Base-by-base conservation (phyloP, 352 stramenopile species). In the Peronospora farinosa region DNA sequence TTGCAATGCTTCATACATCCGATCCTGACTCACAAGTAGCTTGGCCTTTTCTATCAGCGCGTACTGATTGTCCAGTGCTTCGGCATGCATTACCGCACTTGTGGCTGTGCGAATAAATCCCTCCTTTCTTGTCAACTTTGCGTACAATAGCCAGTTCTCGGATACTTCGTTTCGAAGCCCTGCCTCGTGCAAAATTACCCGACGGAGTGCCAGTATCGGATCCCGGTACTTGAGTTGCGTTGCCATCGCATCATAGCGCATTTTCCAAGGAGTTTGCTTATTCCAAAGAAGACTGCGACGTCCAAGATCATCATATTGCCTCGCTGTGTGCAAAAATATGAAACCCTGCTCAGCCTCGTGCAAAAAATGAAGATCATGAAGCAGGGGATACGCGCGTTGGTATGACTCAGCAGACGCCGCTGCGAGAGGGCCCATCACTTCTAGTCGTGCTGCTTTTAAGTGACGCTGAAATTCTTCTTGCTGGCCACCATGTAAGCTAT, bases 1-100 rank as follows among this genome's bases (percentile, higher is more conserved):
- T 54, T 92, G 84, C 23, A 95, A 65, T 0, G 84, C 84, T 47
- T 92, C 78, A 56, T 92, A 85, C 67, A 92, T 77, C n/a, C 76
- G 70, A 13, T 89, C 80, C 57, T 91, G 81, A 19, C 74, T 71
- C 31, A 91, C 78, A 28, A 95, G 65, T 7, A 92, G 52, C 50
- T 92, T 92, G 3, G 84, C 84, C 51, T 86, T 84, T 58, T 93
- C 81, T 15, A 92, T 56, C 23, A 67, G 49, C 15, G 74, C 84
- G 42, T 90, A 86, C 17, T 65, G 76, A 36, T 90, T 91, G 10
- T 84, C 69, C 15, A 92, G 60, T 13, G 74, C 74, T 47, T 91
- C 78, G 8, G 81, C 84, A 56, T 92, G 84, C 80, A 95, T 92
- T 21, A 92, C 65, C 1, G 84, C 84, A 56, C 81, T 95, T 9